Base-by-base conservation (phyloP, 164 flowering plant species). In the Piper longum region DNA sequence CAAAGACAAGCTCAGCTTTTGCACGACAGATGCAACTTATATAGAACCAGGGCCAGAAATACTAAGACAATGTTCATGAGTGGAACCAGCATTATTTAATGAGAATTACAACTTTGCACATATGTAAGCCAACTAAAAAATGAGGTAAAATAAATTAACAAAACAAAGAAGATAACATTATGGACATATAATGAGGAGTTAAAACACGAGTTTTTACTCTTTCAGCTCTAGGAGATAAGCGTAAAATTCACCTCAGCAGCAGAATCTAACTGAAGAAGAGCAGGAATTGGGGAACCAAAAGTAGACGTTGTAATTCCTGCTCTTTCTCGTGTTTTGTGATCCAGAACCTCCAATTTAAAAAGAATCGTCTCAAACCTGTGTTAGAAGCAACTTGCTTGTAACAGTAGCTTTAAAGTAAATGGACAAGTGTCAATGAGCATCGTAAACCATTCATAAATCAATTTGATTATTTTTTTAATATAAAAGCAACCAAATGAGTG, bases 271-370 rank as follows among this genome's bases (percentile, higher is more conserved):
- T 59, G 57, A 39, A 93, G 76, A 69, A 86, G 81, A 59, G 85
- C 85, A 61, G 91, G 91, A 70, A 93, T 76, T 26, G 91, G 92
- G 17, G 92, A 80, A 74, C 92, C 90, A 75, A 93, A 82, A 59
- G 92, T 85, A 57, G 85, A 83, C 48, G 88, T 83, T 61, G 90
- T 85, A 64, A 90, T 75, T 67, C 97, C 99, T 58, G 99, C 97
- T 79, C 91, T 85, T 81, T 93, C 99, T 56, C 99, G 80, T 59
- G 89, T 82, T 74, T 85, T 93, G 67, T 90, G 97, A 79, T 93
- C 99, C 81, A 88, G 76, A 62, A 84, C 86, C 80, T 93, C 99
- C 77, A 93, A 77, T 70, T 81, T 90, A 71, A 84, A 88, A 48
- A 93, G 56, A 60, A 90, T 69, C 67, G 56, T 68, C 74, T 93